Evolutionary conservation across 1,284 basidiomycete genomes (phyloP).

Genomic region (Ganoderma boninense): DNA sequence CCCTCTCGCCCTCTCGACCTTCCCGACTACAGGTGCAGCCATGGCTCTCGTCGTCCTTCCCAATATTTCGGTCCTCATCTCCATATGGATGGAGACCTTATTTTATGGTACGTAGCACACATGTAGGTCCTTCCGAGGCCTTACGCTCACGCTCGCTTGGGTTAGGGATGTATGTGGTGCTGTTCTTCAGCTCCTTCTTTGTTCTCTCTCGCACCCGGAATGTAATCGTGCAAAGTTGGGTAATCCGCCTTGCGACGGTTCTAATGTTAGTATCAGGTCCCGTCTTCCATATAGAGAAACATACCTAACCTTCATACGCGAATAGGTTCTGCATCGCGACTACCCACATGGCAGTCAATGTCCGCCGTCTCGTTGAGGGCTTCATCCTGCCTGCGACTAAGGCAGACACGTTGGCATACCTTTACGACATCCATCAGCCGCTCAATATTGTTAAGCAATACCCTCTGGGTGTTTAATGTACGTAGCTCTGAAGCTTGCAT

Average conservation of each 20-base stretch:
- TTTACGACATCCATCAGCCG: constrained; percentile 5
- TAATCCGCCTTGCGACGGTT: constrained; percentile 1
- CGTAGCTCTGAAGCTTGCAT: background rate
- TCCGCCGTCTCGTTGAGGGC: constrained; percentile 2
- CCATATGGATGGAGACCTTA: background rate
- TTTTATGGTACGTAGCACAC: background rate
- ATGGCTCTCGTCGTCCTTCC: background rate
- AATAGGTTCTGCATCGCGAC: constrained; percentile 10
- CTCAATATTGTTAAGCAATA: constrained; percentile 9
- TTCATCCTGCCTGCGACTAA: constrained; percentile 7
- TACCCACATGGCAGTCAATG: constrained; percentile 4
- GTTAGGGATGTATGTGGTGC: constrained; percentile 4
- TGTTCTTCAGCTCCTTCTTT: constrained; percentile 6
- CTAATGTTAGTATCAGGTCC: background rate
- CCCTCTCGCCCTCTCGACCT: background rate
- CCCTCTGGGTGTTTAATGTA: constrained; percentile 7
- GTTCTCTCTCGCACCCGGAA: constrained; percentile 1
- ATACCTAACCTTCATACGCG: background rate
- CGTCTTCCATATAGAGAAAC: background rate
- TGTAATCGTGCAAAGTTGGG: constrained; percentile 1
- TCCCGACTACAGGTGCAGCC: background rate
- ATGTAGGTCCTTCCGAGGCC: background rate
- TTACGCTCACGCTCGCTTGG: background rate
- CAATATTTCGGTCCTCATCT: background rate
- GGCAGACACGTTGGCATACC: constrained; percentile 1